phyloP scores from a whole-genome alignment of 2,329 filamentous ascomycete species.

The Chalara sp. region DNA sequence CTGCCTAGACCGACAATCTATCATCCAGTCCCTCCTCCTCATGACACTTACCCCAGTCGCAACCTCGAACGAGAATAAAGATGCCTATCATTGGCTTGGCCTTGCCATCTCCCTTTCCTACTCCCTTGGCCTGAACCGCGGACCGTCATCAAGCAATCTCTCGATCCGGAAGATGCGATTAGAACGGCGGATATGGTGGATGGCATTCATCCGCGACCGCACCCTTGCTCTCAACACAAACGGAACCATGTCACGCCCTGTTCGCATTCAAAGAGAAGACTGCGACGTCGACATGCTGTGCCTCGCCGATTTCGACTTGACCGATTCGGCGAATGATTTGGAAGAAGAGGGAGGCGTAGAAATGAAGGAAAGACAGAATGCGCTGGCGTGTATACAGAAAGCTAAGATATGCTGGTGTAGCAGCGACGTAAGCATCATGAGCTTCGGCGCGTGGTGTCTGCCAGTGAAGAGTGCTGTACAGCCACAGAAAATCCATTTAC shows the following conservation, averaged over 20 bases:
- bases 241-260: not conserved
- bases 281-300: conserved; percentile 6
- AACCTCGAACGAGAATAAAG: conserved; percentile 24
- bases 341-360: not conserved
- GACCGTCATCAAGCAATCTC: conserved; percentile 61
- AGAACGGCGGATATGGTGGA: conserved; percentile 96
- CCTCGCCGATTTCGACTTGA: conserved; percentile 10
- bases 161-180: conserved; percentile 61
- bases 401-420: not conserved
- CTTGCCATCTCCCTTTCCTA: conserved; percentile 45
- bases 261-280: conserved; percentile 6
- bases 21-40: conserved; percentile 16
- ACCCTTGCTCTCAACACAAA: conserved; percentile 59
- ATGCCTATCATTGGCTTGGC: conserved; percentile 43
- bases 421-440: not conserved
- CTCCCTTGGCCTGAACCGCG: conserved; percentile 38
- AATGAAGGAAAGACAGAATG: not conserved
- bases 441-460: not conserved
- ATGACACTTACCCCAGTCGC: conserved; percentile 8
- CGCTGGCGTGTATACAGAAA: not conserved
- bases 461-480: not conserved
- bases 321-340: not conserved
- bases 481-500: not conserved
- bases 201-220: conserved; percentile 85
- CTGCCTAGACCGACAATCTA: conserved; percentile 10